These are phyloP conservation scores for Raffaelea ambrosiae DNA, from an alignment of 2,329 filamentous ascomycete genomes.

Conservation along the genomic window DNA sequence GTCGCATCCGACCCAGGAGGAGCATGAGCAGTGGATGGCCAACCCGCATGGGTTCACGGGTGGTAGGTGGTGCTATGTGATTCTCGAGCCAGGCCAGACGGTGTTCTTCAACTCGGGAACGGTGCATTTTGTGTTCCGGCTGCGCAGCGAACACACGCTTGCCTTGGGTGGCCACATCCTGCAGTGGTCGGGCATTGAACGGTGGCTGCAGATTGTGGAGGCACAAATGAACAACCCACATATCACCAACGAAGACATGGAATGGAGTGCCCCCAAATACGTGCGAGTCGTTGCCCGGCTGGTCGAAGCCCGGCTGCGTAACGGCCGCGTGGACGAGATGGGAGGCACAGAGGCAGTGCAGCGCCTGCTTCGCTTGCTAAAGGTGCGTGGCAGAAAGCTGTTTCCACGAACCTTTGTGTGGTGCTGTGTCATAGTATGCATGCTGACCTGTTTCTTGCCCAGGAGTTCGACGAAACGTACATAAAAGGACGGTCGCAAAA, in stretches of 20 bases:
- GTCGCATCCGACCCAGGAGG: slow-evolving; percentile 17
- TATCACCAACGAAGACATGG: slow-evolving; percentile 23
- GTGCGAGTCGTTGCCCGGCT: slow-evolving; percentile 13
- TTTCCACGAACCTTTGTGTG: neutral
- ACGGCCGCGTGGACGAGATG: slow-evolving; percentile 11
- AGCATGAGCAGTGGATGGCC: slow-evolving; percentile 18
- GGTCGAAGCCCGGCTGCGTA: slow-evolving; percentile 11
- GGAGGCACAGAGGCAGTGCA: slow-evolving; percentile 12
- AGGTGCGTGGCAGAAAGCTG: slow-evolving; percentile 1
- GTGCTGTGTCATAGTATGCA: neutral
- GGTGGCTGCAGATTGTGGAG: slow-evolving; percentile 20
- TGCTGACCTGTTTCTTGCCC: neutral
- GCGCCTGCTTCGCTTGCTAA: slow-evolving; percentile 9
- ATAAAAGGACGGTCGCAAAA: slow-evolving; percentile 3
- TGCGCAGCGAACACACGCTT: slow-evolving; percentile 18
- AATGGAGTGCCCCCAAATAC: slow-evolving; percentile 16
- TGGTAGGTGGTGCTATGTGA: slow-evolving; percentile 21
- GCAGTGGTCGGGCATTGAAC: slow-evolving; percentile 23
- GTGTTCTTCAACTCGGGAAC: slow-evolving; percentile 25
- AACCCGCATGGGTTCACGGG: slow-evolving; percentile 16
- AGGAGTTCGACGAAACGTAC: slow-evolving; percentile 12
- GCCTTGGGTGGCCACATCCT: slow-evolving; percentile 24
- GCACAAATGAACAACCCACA: slow-evolving; percentile 19
- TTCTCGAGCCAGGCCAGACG: slow-evolving; percentile 24
- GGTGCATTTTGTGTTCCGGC: slow-evolving; percentile 25